These are phyloP conservation scores for Dendrobium catenatum DNA, from an alignment of 106 monocot genomes.

Conservation along the genomic window DNA sequence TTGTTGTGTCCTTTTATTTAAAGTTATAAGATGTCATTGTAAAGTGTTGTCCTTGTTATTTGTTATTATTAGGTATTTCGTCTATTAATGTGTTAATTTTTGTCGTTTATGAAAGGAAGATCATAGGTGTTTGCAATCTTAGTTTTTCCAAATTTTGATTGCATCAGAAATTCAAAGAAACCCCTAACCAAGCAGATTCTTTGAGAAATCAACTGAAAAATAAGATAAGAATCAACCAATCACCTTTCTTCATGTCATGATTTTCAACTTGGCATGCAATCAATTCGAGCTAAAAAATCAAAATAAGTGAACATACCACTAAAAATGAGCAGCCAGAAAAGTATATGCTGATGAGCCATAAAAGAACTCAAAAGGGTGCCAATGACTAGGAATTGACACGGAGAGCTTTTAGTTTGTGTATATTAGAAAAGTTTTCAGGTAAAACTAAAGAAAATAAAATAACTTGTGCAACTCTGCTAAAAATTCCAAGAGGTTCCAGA, in stretches of 20 bases:
- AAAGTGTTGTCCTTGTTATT: too few species aligned
- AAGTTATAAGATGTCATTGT: too few species aligned
- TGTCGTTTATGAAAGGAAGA: too few species aligned
- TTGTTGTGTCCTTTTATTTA: too few species aligned
- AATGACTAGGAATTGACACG: not conserved
- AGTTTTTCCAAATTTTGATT: too few species aligned
- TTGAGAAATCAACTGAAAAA: not conserved
- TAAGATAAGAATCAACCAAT: not conserved
- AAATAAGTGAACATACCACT: not conserved
- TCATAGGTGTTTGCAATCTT: too few species aligned
- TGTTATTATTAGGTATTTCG: too few species aligned
- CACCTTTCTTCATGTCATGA: not conserved
- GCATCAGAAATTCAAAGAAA: not conserved
- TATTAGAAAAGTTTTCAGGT: not conserved
- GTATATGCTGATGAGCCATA: not conserved
- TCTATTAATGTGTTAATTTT: too few species aligned
- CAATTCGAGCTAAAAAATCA: not conserved
- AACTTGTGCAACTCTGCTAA: not conserved
- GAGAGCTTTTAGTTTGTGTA: not conserved
- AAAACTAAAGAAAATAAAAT: not conserved
- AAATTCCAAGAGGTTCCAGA: too few species aligned
- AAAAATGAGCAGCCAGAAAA: not conserved
- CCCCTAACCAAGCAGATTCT: not conserved
- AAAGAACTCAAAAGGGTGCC: not conserved
- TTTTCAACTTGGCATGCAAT: not conserved